phyloP scores from a whole-genome alignment of 1,284 basidiomycete species.

The Sphagnurus paluster region DNA sequence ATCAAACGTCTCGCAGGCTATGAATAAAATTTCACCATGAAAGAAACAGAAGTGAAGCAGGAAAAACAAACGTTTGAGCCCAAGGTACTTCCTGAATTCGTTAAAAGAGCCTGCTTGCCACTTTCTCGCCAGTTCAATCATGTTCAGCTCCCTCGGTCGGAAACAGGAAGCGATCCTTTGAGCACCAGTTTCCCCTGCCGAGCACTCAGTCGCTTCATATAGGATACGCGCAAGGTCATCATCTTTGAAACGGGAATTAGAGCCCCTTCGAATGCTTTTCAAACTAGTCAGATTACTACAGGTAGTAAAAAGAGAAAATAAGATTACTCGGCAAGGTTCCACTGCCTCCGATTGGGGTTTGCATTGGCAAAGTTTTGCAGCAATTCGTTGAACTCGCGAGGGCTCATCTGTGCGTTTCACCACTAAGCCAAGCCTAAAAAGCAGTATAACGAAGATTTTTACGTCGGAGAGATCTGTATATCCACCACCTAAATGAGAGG shows the following conservation, averaged over 20 bases:
- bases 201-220: constrained; percentile 16
- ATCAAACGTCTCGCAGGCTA: constrained; percentile 18
- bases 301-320: neutral
- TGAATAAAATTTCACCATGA: neutral
- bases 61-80: constrained; percentile 17
- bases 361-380: neutral
- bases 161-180: constrained; percentile 4
- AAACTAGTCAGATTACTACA: neutral
- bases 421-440: neutral
- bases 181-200: constrained; percentile 12
- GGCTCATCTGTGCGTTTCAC: neutral
- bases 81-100: constrained; percentile 18
- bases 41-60: too few species aligned
- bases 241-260: constrained; percentile 17
- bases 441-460: neutral
- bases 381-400: neutral
- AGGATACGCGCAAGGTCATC: constrained; percentile 18
- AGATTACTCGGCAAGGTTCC: constrained; percentile 15
- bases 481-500: neutral
- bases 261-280: constrained; percentile 8
- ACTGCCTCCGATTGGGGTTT: constrained; percentile 13
- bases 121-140: constrained; percentile 16
- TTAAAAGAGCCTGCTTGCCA: constrained; percentile 21
- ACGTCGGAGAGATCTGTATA: constrained; percentile 1
- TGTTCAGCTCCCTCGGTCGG: constrained; percentile 7